phyloP scores from a whole-genome alignment of 2,329 filamentous ascomycete species.

The Cladophialophora immunda region DNA sequence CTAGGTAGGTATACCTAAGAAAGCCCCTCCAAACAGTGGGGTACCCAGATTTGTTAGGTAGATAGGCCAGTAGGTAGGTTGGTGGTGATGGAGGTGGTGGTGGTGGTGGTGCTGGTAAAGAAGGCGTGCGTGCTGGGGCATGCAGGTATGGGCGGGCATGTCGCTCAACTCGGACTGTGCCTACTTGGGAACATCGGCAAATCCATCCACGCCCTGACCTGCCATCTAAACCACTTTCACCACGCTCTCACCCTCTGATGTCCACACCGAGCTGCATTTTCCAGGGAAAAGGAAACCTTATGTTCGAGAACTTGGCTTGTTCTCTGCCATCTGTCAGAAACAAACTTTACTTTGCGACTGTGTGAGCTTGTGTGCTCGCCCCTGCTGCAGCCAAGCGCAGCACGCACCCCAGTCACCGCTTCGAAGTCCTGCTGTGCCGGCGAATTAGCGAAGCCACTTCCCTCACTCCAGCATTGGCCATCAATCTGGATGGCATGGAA shows the following conservation, averaged over 20 bases:
- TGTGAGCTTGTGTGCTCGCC: not conserved
- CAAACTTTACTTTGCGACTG: not conserved
- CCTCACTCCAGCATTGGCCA: not conserved
- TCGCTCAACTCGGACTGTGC: not conserved
- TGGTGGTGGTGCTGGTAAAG: not conserved
- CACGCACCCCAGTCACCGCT: conserved; percentile 1
- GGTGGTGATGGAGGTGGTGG: not conserved
- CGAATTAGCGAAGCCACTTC: not conserved
- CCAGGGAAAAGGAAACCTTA: not conserved
- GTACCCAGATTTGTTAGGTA: not conserved
- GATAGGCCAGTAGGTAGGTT: not conserved
- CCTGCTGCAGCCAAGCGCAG: not conserved
- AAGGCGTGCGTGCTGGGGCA: not conserved
- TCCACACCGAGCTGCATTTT: not conserved
- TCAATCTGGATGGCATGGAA: not conserved
- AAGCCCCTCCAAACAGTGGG: conserved; percentile 4
- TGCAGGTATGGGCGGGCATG: not conserved
- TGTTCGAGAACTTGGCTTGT: not conserved
- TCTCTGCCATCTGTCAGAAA: not conserved
- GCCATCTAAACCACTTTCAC: not conserved
- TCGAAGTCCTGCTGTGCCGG: not conserved
- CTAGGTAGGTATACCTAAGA: not conserved
- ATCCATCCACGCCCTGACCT: not conserved
- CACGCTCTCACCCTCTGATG: not conserved
- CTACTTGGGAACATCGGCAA: not conserved